Evolutionary conservation across 2,329 filamentous ascomycete genomes (phyloP), one percentile per base, ranked within the genome.

Genomic region (Elsinoe ampelina): DNA sequence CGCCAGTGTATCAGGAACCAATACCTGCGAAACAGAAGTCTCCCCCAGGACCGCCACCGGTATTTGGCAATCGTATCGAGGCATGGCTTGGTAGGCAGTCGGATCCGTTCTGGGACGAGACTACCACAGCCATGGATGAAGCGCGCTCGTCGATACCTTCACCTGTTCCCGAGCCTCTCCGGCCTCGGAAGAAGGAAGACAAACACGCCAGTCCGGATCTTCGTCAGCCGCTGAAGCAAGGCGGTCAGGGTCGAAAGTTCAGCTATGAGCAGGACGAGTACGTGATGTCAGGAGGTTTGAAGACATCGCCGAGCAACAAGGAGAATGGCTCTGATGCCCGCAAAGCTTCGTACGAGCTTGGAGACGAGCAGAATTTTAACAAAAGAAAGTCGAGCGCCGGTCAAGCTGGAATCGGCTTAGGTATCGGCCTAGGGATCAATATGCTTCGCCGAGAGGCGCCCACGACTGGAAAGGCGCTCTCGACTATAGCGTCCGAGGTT

Each of bases 401-500:
- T 30, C 26, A 30, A 30, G 26, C 26, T 30, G 26, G 15, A 30
- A 34, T 15, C 26, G 17, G 32, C 13, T 13, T 30, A 7, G 30
- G 17, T 7, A 26, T 54, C 38, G 35, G 45, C 32, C 22, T 57
- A 12, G 54, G 52, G 13, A 38, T 58, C 10, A 58, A 63, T 41
- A 30, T 60, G 22, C 20, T 45, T 15, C 45, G 61, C 19, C 42
- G 60, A 35, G 39, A 56, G 35, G 77, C 79, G 61, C 79, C 80
- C 2, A 75, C 73, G 10, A 78, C 75, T 26, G 78, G 79, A n/a
- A 73, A 80, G 61, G 72, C 73, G 58, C 70, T 83, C 1, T 81
- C 80, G 6, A 82, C 80, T 0, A 82, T 83, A 59, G 77, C 73
- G 6, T 83, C 81, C 4, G 75, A 77, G 11, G 79, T 82, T 42